A percentile compares a stretch with the other conserved stretches of the same genome.
These are phyloP conservation scores for Blepharisma japonicum DNA, from an alignment of 73 alveolate species.

Conservation along the genomic window DNA sequence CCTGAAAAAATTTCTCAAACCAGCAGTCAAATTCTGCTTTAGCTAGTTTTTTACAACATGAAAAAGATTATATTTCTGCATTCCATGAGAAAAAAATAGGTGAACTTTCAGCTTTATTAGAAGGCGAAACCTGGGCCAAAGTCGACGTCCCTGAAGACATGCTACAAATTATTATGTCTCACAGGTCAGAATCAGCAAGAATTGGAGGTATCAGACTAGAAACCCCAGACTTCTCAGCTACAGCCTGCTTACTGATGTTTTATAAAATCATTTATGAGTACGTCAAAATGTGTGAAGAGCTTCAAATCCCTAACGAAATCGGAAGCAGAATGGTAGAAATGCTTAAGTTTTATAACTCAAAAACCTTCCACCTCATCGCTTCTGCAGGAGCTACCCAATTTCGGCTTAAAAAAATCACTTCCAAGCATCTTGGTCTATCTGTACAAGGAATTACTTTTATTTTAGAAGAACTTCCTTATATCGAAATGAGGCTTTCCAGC, in stretches of 20 bases:
- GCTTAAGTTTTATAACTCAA: neutral
- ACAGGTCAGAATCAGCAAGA: slow-evolving; percentile 7
- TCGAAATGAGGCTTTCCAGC: neutral
- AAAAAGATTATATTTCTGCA: neutral
- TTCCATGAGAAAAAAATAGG: slow-evolving; percentile 6
- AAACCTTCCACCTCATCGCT: neutral
- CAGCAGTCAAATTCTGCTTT: neutral
- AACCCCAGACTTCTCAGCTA: slow-evolving; percentile 16
- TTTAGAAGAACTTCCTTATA: neutral
- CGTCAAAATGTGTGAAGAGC: slow-evolving; percentile 14
- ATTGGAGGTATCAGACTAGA: slow-evolving; percentile 22
- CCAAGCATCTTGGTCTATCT: slow-evolving; percentile 10
- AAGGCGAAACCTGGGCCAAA: slow-evolving; percentile 17
- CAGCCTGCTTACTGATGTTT: slow-evolving; percentile 17
- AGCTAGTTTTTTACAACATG: no score
- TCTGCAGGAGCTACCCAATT: neutral
- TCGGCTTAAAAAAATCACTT: neutral
- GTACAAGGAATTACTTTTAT: slow-evolving; percentile 19
- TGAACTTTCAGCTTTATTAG: neutral
- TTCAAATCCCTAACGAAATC: slow-evolving; percentile 8
- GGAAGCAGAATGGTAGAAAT: neutral
- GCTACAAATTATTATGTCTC: slow-evolving; percentile 2
- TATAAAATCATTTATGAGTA: slow-evolving; percentile 21
- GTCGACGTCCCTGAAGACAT: slow-evolving; percentile 30
- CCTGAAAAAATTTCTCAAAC: neutral